Base-by-base conservation (phyloP, 23 red algal genomes). In the Chondrus crispus region DNA sequence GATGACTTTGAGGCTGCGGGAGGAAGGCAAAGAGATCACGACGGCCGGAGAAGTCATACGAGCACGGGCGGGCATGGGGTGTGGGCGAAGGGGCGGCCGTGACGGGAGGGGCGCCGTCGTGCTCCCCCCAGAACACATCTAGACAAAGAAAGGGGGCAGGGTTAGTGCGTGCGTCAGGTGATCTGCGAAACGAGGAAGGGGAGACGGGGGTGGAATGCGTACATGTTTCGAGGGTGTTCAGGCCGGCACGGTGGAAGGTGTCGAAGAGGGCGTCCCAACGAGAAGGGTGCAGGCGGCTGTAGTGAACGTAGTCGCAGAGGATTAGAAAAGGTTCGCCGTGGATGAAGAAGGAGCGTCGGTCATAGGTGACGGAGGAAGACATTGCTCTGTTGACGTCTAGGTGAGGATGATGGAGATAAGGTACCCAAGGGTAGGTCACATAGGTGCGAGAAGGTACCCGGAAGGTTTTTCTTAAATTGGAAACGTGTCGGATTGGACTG, bases 221-320 rank as follows among this genome's bases (percentile, higher is more conserved):
- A n/a, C n/a, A n/a, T 40, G 96, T 98, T 60, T 98, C 96, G 29
- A 98, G 73, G 38, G 89, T 90, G 69, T 98, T 98, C 22, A 98
- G 93, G 35, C 84, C 47, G 42, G 88, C 93, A 20, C 42, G 32
- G 71, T 88, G 93, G 74, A 95, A 89, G 51, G 85, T 78, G 64
- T 68, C 46, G 49, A 98, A 95, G 39, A 98, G 33, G 4, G 58
- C 77, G 33, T 50, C 36, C 96, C 96, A 98, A 29, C 42, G 37
- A 36, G 44, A 46, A 38, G 87, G 96, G 51, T 98, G 96, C 6
- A 92, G 44, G 42, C 96, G 96, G 29, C 82, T 68, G 81, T 98
- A 98, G 86, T 98, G 96, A 19, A 98, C 91, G 24, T 89, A 90
- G 20, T 88, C 96, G 26, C 76, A 91, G 52, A 98, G 84, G 33